These are phyloP conservation scores for Arabidopsis suecica DNA, from an alignment of 345 rosid genomes.

Conservation along the genomic window DNA sequence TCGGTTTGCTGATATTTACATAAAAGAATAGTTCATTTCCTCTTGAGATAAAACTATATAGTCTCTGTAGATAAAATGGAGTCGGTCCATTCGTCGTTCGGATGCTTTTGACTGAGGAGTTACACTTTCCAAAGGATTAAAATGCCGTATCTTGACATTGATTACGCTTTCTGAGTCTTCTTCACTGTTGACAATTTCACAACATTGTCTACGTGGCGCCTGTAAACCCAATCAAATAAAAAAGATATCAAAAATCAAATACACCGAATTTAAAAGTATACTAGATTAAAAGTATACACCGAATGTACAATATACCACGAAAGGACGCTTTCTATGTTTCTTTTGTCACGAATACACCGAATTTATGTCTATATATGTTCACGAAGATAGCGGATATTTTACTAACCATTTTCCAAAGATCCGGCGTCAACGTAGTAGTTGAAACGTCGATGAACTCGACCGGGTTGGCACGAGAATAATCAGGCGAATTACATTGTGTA, in stretches of 20 bases:
- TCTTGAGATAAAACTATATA: not conserved
- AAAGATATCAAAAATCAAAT: not conserved
- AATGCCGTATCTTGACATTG: constrained; percentile 64
- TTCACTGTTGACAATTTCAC: constrained; percentile 45
- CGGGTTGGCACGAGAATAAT: constrained; percentile 46
- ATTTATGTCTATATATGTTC: not conserved
- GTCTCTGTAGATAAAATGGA: constrained; percentile 3
- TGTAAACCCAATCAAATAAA: constrained; percentile 36
- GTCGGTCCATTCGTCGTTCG: not conserved
- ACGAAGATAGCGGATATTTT: not conserved
- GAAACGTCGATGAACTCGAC: constrained; percentile 58
- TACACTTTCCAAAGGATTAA: constrained; percentile 63
- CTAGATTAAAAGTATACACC: not conserved
- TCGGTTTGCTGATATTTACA: constrained; percentile 18
- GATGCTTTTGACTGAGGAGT: constrained; percentile 52
- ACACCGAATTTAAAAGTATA: not conserved
- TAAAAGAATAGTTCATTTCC: not conserved
- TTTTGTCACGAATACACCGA: no score
- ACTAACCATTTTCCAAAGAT: constrained; percentile 71
- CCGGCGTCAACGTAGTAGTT: constrained; percentile 48
- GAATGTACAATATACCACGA: not conserved
- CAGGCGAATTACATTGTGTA: constrained; percentile 46
- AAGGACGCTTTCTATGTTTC: no score
- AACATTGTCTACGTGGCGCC: constrained; percentile 67
- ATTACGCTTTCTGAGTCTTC: constrained; percentile 39